Percentiles rank a stretch among this genome's conserved stretches.
Conservation (phyloP, 352 stramenopile species). For the Phytophthora palmivora region DNA sequence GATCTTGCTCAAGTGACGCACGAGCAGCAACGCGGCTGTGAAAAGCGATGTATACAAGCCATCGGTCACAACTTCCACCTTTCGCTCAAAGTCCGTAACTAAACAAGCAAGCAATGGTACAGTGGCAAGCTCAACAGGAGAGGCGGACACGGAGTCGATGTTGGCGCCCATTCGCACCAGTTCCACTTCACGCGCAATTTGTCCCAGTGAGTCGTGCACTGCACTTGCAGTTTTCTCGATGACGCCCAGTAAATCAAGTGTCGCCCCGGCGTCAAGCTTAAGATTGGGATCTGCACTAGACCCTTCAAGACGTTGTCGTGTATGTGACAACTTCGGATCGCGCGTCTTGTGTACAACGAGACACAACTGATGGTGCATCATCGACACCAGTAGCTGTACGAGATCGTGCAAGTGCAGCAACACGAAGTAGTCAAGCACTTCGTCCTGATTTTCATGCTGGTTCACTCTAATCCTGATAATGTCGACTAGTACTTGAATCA, state of each 20-base stretch:
- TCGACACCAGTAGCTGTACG: slow-evolving; percentile 70
- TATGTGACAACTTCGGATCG: slow-evolving; percentile 68
- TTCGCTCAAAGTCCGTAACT: slow-evolving; percentile 33
- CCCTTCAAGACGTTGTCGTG: slow-evolving; percentile 43
- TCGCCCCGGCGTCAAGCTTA: slow-evolving; percentile 29
- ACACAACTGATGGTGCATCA: slow-evolving; percentile 76
- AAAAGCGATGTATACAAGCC: slow-evolving; percentile 52
- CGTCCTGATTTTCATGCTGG: slow-evolving; percentile 40
- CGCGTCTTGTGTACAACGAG: slow-evolving; percentile 66
- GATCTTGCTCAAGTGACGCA: slow-evolving; percentile 55
- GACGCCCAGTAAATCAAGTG: slow-evolving; percentile 31
- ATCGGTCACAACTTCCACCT: slow-evolving; percentile 37
- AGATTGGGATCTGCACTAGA: slow-evolving; percentile 21
- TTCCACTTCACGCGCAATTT: slow-evolving; percentile 23
- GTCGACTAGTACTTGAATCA: slow-evolving; percentile 69
- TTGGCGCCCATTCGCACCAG: slow-evolving; percentile 7
- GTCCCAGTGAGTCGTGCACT: slow-evolving; percentile 29
- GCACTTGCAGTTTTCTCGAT: slow-evolving; percentile 31
- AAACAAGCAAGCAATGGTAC: slow-evolving; percentile 43
- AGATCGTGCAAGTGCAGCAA: slow-evolving; percentile 56
- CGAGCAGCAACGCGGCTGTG: slow-evolving; percentile 56
- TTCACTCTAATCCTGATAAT: slow-evolving; percentile 46
- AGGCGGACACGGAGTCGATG: slow-evolving; percentile 14
- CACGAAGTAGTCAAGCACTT: slow-evolving; percentile 59
- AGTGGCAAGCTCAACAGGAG: slow-evolving; percentile 2